Conservation (phyloP, 2,329 filamentous ascomycete species). For the Lachnellula subtilissima region DNA sequence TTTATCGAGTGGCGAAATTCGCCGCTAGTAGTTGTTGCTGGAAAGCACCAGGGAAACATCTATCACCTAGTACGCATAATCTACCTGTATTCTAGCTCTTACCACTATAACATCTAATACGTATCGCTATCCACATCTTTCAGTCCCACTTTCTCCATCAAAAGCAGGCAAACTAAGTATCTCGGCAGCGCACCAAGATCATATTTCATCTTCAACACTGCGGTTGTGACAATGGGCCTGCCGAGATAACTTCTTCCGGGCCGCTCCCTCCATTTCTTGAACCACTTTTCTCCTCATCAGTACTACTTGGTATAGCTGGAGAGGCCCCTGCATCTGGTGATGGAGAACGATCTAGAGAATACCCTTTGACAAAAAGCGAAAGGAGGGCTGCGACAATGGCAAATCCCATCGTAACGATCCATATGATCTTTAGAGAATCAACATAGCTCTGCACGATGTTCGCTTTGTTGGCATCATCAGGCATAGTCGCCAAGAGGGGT, state of each 20-base stretch:
- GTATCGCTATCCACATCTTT: no score
- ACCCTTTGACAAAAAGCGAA: conserved; percentile 44
- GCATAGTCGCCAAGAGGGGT: neutral
- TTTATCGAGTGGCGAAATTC: no score
- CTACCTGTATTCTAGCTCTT: no score
- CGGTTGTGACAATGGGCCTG: no score
- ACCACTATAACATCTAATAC: no score
- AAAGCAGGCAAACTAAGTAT: no score
- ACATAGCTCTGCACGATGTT: conserved; percentile 36
- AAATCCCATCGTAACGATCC: conserved; percentile 48
- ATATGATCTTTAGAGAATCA: conserved; percentile 47
- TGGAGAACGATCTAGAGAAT: conserved; percentile 38
- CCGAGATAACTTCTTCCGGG: neutral
- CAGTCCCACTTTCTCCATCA: no score
- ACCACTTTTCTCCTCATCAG: neutral
- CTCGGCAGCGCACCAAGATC: no score
- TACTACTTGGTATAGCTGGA: neutral
- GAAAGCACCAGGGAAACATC: no score
- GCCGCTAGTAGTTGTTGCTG: no score
- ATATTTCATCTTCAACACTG: no score
- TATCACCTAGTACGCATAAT: no score
- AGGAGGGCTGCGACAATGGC: conserved; percentile 41
- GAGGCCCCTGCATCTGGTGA: neutral
- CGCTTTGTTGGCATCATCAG: neutral
- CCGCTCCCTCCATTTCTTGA: neutral